These are phyloP conservation scores for Diaporthe sp. DNA, from an alignment of 2,329 filamentous ascomycete genomes.

Conservation along the genomic window DNA sequence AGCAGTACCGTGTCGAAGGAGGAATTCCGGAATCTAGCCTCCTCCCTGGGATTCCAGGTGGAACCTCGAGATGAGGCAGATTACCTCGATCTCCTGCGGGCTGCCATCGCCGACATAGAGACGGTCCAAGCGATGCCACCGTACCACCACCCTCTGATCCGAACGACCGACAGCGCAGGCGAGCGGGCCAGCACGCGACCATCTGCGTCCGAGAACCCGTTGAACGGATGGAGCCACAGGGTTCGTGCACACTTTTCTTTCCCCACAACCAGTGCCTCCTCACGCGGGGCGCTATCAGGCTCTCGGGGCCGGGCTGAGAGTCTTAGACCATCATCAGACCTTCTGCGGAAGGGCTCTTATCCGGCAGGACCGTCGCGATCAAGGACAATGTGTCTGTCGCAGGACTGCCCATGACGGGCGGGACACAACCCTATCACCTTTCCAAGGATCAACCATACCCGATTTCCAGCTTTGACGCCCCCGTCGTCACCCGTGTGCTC, in stretches of 20 bases:
- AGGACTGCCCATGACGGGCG: conserved; percentile 43
- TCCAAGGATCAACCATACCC: conserved; percentile 40
- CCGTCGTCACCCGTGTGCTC: conserved; percentile 41
- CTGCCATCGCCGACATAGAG: conserved; percentile 32
- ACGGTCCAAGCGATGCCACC: conserved; percentile 36
- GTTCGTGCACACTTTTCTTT: conserved; percentile 12
- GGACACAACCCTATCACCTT: conserved; percentile 41
- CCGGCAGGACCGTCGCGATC: conserved; percentile 41
- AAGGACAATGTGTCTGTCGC: conserved; percentile 45
- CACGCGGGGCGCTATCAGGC: not conserved
- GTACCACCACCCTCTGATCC: conserved; percentile 29
- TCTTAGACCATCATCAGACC: conserved; percentile 32
- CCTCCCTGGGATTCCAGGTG: conserved; percentile 35
- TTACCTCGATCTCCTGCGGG: conserved; percentile 36
- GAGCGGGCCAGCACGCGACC: conserved; percentile 32
- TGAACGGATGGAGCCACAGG: conserved; percentile 39
- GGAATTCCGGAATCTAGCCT: conserved; percentile 3
- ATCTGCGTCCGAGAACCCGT: conserved; percentile 25
- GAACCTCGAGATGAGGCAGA: conserved; percentile 36
- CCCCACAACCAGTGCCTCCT: conserved; percentile 1
- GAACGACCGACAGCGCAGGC: not conserved
- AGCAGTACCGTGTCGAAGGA: conserved; percentile 23
- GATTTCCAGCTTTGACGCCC: conserved; percentile 42
- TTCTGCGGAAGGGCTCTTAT: conserved; percentile 35
- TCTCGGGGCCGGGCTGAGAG: conserved; percentile 15